Percentiles rank a stretch among this genome's conserved stretches.
Evolutionary conservation across 1,139 yeast genomes (phyloP).

Genomic region (Lodderomyces jiufengensis): DNA sequence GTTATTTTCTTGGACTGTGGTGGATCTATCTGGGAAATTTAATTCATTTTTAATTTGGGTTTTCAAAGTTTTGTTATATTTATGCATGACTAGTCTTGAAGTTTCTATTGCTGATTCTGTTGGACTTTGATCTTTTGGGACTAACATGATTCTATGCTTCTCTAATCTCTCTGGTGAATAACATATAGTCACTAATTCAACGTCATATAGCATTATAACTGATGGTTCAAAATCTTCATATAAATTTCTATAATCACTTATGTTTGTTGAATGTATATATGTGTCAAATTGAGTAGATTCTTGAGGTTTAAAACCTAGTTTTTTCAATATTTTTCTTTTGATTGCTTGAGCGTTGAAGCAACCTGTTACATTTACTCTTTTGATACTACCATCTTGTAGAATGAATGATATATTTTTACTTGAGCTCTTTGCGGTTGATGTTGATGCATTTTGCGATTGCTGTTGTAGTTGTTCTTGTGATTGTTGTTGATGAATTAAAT

Average conservation of each 20-base stretch:
- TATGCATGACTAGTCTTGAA: slow-evolving; percentile 43
- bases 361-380: slow-evolving; percentile 70
- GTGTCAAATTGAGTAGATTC: slow-evolving; percentile 40
- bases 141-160: slow-evolving; percentile 68
- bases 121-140: slow-evolving; percentile 63
- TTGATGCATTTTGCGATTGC: neutral
- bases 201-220: slow-evolving; percentile 62
- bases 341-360: slow-evolving; percentile 81
- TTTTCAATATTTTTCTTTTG: slow-evolving; percentile 64
- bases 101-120: slow-evolving; percentile 60
- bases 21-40: neutral
- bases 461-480: slow-evolving; percentile 1
- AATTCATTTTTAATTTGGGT: neutral
- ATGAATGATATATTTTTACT: slow-evolving; percentile 60
- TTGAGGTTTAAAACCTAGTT: slow-evolving; percentile 47
- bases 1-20: neutral
- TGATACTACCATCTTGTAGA: slow-evolving; percentile 71
- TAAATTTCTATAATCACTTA: slow-evolving; percentile 9
- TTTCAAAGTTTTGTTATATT: slow-evolving; percentile 23
- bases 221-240: slow-evolving; percentile 8
- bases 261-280: slow-evolving; percentile 27
- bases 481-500: slow-evolving; percentile 3
- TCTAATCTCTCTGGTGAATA: slow-evolving; percentile 71
- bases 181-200: slow-evolving; percentile 78
- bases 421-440: slow-evolving; percentile 26